These are phyloP conservation scores for Thermochaetoides thermophila DNA, from an alignment of 495 filamentous ascomycete genomes.

Conservation along the genomic window DNA sequence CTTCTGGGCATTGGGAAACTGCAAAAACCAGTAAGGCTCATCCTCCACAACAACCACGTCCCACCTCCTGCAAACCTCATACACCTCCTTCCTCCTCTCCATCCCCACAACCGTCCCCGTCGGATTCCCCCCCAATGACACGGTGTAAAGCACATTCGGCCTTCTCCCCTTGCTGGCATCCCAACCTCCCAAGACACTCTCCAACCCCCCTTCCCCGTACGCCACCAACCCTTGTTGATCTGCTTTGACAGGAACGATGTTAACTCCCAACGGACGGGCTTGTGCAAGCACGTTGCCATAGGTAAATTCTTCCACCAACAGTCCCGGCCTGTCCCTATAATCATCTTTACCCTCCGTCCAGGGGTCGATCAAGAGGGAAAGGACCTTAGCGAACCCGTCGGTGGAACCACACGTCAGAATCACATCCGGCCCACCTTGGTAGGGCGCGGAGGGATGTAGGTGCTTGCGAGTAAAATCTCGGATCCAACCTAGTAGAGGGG, in stretches of 20 bases:
- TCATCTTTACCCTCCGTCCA: conserved; percentile 57
- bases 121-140: conserved; percentile 90
- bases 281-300: conserved; percentile 63
- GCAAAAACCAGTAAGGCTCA: conserved; percentile 92
- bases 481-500: conserved; percentile 57
- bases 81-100: conserved; percentile 59
- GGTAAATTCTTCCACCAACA: conserved; percentile 63
- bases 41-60: conserved; percentile 91
- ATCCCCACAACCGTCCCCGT: conserved; percentile 60
- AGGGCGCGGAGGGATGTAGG: conserved; percentile 69
- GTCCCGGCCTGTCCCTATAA: conserved; percentile 48
- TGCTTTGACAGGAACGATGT: conserved; percentile 54
- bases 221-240: conserved; percentile 64
- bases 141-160: conserved; percentile 79
- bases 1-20: conserved; percentile 54
- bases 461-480: conserved; percentile 61
- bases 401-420: conserved; percentile 66
- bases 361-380: conserved; percentile 55
- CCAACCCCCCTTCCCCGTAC: conserved; percentile 52
- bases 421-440: conserved; percentile 59
- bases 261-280: conserved; percentile 50
- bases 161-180: conserved; percentile 53
- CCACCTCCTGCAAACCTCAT: conserved; percentile 64
- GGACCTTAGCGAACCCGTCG: conserved; percentile 65
- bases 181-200: conserved; percentile 71